Percentiles rank a stretch among this genome's conserved stretches.
phyloP scores from a whole-genome alignment of 768 basidiomycete genomes.

The Naematelia encephala region DNA sequence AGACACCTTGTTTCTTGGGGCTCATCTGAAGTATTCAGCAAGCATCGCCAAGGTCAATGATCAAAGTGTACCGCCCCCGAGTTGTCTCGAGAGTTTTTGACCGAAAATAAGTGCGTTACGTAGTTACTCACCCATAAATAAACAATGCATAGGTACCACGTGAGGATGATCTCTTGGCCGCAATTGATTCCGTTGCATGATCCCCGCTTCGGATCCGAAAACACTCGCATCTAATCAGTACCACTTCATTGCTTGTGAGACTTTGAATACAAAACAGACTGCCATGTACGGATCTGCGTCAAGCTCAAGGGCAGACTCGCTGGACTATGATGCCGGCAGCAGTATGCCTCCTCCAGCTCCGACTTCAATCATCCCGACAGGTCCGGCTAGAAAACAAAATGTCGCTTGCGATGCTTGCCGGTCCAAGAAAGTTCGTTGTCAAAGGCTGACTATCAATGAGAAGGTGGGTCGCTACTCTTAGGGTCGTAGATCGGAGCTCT shows the following conservation, averaged over 20 bases:
- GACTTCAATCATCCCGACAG: neutral
- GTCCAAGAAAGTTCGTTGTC: conserved; percentile 38
- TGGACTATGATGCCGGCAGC: neutral
- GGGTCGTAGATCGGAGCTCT: neutral
- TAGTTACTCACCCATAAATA: neutral
- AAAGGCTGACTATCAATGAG: conserved; percentile 17
- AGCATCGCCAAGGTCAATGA: neutral
- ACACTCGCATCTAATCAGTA: too few relatives aligned
- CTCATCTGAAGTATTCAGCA: neutral
- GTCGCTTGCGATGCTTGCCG: conserved; percentile 86
- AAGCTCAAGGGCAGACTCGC: neutral
- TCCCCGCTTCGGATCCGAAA: too few relatives aligned
- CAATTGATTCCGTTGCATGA: too few relatives aligned
- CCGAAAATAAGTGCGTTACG: neutral
- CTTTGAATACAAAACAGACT: too few relatives aligned
- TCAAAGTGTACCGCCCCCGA: too few relatives aligned
- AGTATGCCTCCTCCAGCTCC: conserved; percentile 2
- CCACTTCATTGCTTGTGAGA: too few relatives aligned
- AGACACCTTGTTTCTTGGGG: neutral
- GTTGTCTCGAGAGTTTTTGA: too few relatives aligned
- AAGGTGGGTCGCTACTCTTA: conserved; percentile 16
- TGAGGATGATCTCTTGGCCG: too few relatives aligned
- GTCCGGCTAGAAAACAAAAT: conserved; percentile 71
- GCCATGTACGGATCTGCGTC: too few relatives aligned
- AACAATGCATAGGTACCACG: neutral